Evolutionary conservation across 345 rosid species (phyloP).

Genomic region (Aegle marmelos): DNA sequence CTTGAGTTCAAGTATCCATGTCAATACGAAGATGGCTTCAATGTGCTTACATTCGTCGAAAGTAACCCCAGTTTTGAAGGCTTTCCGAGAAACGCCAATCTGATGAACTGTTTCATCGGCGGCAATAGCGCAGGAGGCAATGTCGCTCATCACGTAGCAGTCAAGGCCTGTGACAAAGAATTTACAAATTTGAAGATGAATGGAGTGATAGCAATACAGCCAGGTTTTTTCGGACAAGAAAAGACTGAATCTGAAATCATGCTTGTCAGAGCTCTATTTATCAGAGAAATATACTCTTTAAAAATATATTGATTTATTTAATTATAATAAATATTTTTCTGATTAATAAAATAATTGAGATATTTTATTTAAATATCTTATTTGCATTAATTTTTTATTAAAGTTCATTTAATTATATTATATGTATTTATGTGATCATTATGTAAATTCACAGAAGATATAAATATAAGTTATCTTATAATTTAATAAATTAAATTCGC

Average conservation of each 20-base stretch:
- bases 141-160: conserved; percentile 27
- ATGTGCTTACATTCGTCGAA: background rate
- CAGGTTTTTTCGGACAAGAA: conserved; percentile 24
- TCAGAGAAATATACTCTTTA: no score
- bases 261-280: background rate
- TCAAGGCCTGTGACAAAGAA: background rate
- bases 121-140: conserved; percentile 36
- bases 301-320: no score
- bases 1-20: conserved; percentile 28
- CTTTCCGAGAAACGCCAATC: background rate
- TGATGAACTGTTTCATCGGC: conserved; percentile 13
- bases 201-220: conserved; percentile 26
- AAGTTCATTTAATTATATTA: no score
- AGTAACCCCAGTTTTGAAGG: background rate
- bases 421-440: no score
- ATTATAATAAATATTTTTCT: no score
- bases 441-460: no score
- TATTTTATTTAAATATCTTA: no score
- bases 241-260: conserved; percentile 16
- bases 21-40: conserved; percentile 20
- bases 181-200: background rate
- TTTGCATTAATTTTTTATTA: no score
- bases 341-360: no score
- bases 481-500: no score
- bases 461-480: no score